A percentile compares a stretch with the other conserved stretches of the same genome.
Evolutionary conservation across 495 filamentous ascomycete genomes (phyloP).

Genomic region (Hypoxylon trugodes): DNA sequence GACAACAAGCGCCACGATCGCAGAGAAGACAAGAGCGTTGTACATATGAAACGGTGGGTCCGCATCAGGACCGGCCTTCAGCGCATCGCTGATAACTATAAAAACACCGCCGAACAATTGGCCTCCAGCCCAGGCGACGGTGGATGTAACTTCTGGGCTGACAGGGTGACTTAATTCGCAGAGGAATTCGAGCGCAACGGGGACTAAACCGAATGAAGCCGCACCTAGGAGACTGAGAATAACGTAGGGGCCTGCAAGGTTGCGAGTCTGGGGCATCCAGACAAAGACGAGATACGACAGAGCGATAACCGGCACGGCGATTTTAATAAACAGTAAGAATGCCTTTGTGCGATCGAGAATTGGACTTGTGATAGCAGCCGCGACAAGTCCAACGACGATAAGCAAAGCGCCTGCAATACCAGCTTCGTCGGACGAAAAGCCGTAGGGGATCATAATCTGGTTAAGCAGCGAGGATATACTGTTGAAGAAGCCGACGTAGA

Average conservation of each 20-base stretch:
- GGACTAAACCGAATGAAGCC: constrained; percentile 79
- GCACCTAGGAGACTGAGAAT: constrained; percentile 80
- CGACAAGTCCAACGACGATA: constrained; percentile 87
- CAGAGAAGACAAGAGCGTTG: constrained; percentile 78
- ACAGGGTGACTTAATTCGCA: constrained; percentile 88
- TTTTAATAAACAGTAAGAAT: constrained; percentile 76
- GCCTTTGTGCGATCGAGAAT: constrained; percentile 85
- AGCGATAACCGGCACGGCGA: constrained; percentile 79
- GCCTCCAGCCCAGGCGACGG: constrained; percentile 84
- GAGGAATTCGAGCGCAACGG: constrained; percentile 84
- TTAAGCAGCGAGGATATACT: constrained; percentile 86
- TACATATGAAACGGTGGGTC: constrained; percentile 74
- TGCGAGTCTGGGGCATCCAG: constrained; percentile 77
- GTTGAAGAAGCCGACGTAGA: constrained; percentile 96
- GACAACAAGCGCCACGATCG: constrained; percentile 70
- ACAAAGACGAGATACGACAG: constrained; percentile 77
- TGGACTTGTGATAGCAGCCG: constrained; percentile 77
- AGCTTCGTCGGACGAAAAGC: constrained; percentile 79
- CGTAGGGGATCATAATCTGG: constrained; percentile 86
- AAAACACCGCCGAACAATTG: constrained; percentile 83
- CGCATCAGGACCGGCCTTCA: constrained; percentile 67
- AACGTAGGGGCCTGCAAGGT: constrained; percentile 74
- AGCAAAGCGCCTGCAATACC: constrained; percentile 89
- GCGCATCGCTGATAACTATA: constrained; percentile 79
- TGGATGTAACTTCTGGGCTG: constrained; percentile 84